Conservation (phyloP, 192 early-diverging fungal genomes). For the Dissophora ornata region DNA sequence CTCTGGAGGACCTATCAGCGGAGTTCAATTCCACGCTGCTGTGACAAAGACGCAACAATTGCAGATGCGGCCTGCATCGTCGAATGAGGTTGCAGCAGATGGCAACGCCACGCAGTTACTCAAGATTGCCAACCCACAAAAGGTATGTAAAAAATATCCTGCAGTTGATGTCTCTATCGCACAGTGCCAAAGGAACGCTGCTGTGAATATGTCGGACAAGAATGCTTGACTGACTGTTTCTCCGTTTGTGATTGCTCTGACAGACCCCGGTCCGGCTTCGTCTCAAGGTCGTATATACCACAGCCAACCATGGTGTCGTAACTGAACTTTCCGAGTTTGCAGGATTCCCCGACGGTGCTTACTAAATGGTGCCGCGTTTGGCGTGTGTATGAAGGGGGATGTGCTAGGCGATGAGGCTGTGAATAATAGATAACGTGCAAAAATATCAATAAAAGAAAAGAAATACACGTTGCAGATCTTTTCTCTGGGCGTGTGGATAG, state of each 20-base stretch:
- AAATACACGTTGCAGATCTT: neutral
- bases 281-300: slow-evolving; percentile 65
- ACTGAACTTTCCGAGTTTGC: slow-evolving; percentile 68
- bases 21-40: slow-evolving; percentile 88
- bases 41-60: slow-evolving; percentile 94
- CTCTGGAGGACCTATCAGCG: slow-evolving; percentile 64
- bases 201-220: no score
- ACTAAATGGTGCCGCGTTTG: slow-evolving; percentile 25
- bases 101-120: slow-evolving; percentile 80
- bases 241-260: no score
- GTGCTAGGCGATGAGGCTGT: no score
- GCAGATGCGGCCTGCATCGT: slow-evolving; percentile 83
- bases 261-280: slow-evolving; percentile 68
- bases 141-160: slow-evolving; percentile 36
- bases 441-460: neutral
- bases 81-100: slow-evolving; percentile 70
- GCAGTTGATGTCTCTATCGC: no score
- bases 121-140: slow-evolving; percentile 87
- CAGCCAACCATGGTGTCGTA: slow-evolving; percentile 57
- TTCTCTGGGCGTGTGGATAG: no score
- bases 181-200: no score
- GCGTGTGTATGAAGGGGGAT: no score
- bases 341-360: slow-evolving; percentile 67
- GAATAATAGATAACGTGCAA: neutral
- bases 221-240: no score